These are phyloP conservation scores for Monosporozyma siamensis DNA, from an alignment of 805 yeast species.

Conservation along the genomic window DNA sequence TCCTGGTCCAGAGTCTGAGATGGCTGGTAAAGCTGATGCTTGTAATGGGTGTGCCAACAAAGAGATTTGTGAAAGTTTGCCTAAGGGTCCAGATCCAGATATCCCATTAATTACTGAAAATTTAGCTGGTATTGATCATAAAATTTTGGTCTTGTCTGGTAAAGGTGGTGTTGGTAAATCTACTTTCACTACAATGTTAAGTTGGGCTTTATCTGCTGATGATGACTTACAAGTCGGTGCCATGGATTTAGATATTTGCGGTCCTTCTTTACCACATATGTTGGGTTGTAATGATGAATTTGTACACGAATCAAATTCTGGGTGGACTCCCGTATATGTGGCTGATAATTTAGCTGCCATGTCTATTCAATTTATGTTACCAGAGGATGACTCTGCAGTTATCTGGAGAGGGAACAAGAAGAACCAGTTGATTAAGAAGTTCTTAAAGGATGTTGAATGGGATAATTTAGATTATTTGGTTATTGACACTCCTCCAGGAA, in stretches of 20 bases:
- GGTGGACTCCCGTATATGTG: slow-evolving; percentile 95
- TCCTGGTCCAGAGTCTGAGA: slow-evolving; percentile 94
- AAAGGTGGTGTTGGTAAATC: slow-evolving; percentile 98
- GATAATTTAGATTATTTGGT: slow-evolving; percentile 67
- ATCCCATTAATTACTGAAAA: slow-evolving; percentile 64
- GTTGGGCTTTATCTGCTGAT: slow-evolving; percentile 89
- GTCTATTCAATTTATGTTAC: slow-evolving; percentile 92
- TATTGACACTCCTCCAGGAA: slow-evolving; percentile 97
- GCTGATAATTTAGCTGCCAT: slow-evolving; percentile 91
- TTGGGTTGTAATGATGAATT: slow-evolving; percentile 82
- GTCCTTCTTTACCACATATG: slow-evolving; percentile 94
- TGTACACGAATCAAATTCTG: slow-evolving; percentile 80
- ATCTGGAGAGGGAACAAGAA: slow-evolving; percentile 98
- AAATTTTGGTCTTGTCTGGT: slow-evolving; percentile 72
- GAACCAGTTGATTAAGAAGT: slow-evolving; percentile 85
- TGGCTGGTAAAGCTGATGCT: slow-evolving; percentile 90
- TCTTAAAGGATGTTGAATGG: slow-evolving; percentile 93
- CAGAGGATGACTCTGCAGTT: slow-evolving; percentile 84
- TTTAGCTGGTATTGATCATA: slow-evolving; percentile 59
- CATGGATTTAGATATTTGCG: slow-evolving; percentile 95
- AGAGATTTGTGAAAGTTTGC: slow-evolving; percentile 75
- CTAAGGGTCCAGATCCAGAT: slow-evolving; percentile 95
- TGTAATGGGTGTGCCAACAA: slow-evolving; percentile 94
- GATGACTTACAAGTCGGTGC: slow-evolving; percentile 83
- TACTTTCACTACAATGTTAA: slow-evolving; percentile 89